Base-by-base conservation (phyloP, 805 yeast genomes). In the Ogataea nonfermentans region DNA sequence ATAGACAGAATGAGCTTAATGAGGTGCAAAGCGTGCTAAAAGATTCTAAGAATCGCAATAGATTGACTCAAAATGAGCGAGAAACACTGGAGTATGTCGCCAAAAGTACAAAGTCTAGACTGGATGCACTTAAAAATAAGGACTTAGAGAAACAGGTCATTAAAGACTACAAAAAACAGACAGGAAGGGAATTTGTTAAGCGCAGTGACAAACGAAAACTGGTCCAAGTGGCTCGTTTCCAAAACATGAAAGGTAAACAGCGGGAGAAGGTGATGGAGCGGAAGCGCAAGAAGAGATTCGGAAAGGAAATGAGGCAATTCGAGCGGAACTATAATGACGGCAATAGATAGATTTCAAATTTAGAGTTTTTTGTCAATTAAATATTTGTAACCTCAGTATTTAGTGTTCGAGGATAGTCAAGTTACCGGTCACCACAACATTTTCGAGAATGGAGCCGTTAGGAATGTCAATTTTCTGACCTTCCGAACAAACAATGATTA, bases 391-490 rank as follows among this genome's bases (percentile, higher is more conserved):
- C 24, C n/a, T 9, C 10, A 12, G 12, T 16, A 10, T 9, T 29
- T 66, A 89, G 66, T 90, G 97, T 70, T 90, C 97, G 58, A 90
- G 76, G 56, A 93, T 90, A 57, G 95, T 88, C 67, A 91, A 76
- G 70, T 87, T 89, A 65, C 99, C 99, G 37, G 99, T 91, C 56
- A 91, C 87, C 48, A 91, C 99, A 36, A 91, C 98, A 61, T 93
- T 93, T 66, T 93, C 99, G 57, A 93, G 75, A 39, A 90, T 74
- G 10, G 95, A 79, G 28, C 99, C 99, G 60, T 93, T 90, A 55
- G 99, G 99, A 73, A 93, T 88, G 62, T 93, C 97, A 57, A 93
- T 93, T 70, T 79, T 86, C 63, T 89, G 93, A 46, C 97, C 97
- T 59, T 93, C 98, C 44, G 90, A 89, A 67, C 97, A 91, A 38